These are phyloP conservation scores for Blastobotrys aristatus DNA, from an alignment of 1,139 yeast genomes.

Conservation along the genomic window DNA sequence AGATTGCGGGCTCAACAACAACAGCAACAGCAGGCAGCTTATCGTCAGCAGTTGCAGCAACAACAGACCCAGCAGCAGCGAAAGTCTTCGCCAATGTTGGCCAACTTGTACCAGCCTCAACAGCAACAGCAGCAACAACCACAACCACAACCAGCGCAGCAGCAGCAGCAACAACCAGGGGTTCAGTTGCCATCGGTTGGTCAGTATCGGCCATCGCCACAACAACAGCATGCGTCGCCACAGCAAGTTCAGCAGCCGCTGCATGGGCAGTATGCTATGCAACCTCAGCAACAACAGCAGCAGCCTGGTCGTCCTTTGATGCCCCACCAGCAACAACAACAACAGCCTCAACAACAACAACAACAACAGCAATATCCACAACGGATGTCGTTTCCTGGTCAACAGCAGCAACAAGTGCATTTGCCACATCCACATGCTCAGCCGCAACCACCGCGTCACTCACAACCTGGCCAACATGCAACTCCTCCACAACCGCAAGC, in stretches of 20 bases:
- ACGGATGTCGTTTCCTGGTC: conserved; percentile 4
- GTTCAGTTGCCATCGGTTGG: background rate
- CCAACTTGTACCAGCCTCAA: conserved; percentile 3
- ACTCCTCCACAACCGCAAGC: conserved; percentile 12
- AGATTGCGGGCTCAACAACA: no score
- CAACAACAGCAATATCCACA: conserved; percentile 9
- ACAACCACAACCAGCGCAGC: conserved; percentile 1
- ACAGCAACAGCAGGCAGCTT: conserved; percentile 9
- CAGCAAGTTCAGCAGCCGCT: background rate
- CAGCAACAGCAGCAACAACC: conserved; percentile 4
- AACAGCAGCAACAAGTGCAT: conserved; percentile 10
- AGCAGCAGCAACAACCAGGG: conserved; percentile 8
- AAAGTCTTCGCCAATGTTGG: conserved; percentile 9
- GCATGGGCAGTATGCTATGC: conserved; percentile 8
- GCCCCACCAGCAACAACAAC: conserved; percentile 10
- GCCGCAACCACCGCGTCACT: conserved; percentile 11
- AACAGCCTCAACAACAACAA: conserved; percentile 10
- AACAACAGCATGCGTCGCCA: conserved; percentile 6
- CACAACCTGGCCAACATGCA: conserved; percentile 12
- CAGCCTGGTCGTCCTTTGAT: conserved; percentile 11
- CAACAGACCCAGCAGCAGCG: conserved; percentile 12
- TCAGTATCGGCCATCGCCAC: background rate
- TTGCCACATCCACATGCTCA: conserved; percentile 11
- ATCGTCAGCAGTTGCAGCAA: conserved; percentile 9
- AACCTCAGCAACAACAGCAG: conserved; percentile 10